Percentiles rank a stretch among this genome's conserved stretches.
phyloP scores from a whole-genome alignment of 1,139 yeast species.

The Blastobotrys capitulatus region DNA sequence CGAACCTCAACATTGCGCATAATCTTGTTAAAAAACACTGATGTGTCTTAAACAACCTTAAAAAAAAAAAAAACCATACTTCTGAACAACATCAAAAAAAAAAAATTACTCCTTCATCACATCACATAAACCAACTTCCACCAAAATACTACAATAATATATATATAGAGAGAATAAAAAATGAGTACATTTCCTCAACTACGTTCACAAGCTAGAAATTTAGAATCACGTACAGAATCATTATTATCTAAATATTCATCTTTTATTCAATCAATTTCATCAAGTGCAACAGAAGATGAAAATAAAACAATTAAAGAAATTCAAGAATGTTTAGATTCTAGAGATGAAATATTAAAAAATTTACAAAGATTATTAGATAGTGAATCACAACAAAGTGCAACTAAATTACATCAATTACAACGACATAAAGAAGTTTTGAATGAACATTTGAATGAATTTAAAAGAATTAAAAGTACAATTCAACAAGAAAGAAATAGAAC shows the following conservation, averaged over 20 bases:
- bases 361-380: conserved; percentile 47
- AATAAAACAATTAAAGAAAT: conserved; percentile 39
- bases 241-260: conserved; percentile 48
- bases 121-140: no score
- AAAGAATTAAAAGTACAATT: conserved; percentile 53
- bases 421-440: conserved; percentile 73
- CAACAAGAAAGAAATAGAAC: conserved; percentile 70
- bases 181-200: conserved; percentile 31
- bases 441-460: conserved; percentile 63
- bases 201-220: conserved; percentile 49
- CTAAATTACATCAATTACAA: conserved; percentile 74
- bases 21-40: no score
- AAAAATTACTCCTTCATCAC: no score
- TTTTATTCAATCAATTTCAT: conserved; percentile 46
- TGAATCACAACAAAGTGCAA: conserved; percentile 55
- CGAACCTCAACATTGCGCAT: no score
- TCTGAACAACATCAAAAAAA: no score
- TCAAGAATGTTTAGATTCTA: conserved; percentile 37
- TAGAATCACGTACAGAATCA: conserved; percentile 52
- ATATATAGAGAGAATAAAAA: background rate
- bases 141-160: no score
- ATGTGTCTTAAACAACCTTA: no score
- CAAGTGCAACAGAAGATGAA: conserved; percentile 47
- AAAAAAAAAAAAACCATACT: no score
- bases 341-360: conserved; percentile 40